A percentile compares a stretch with the other conserved stretches of the same genome.
Conservation (phyloP, 2,329 filamentous ascomycete species). For the Ceratocystis alfenasii region DNA sequence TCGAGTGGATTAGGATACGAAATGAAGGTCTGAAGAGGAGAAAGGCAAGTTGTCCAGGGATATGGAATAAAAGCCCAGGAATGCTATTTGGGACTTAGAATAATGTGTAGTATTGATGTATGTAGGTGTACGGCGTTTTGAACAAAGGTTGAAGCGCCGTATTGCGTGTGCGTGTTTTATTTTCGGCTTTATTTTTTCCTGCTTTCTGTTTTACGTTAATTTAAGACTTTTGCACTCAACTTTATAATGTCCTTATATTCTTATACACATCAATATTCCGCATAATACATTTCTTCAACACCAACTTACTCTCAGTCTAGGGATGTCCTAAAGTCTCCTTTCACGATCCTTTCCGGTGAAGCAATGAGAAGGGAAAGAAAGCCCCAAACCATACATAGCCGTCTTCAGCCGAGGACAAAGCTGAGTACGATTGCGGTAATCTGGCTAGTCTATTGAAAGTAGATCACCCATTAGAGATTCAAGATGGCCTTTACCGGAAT, state of each 20-base stretch:
- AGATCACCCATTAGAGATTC: no score
- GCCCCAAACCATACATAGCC: not conserved
- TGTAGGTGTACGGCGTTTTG: conserved; percentile 1
- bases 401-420: not conserved
- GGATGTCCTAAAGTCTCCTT: not conserved
- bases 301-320: not conserved
- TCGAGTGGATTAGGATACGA: conserved; percentile 34
- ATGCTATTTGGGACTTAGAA: not conserved
- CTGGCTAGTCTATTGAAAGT: not conserved
- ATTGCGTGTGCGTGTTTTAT: not conserved
- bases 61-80: not conserved
- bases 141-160: not conserved
- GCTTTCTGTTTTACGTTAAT: not conserved
- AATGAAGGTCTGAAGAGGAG: not conserved
- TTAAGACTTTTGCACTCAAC: not conserved
- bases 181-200: not conserved
- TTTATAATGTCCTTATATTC: no score
- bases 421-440: not conserved
- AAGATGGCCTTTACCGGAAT: no score
- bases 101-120: conserved; percentile 3
- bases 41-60: not conserved
- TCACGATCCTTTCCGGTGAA: conserved; percentile 4
- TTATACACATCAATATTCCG: no score
- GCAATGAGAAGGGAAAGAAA: not conserved
- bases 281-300: no score